Base-by-base conservation (phyloP, 495 filamentous ascomycete species). In the Penicillium salamii region DNA sequence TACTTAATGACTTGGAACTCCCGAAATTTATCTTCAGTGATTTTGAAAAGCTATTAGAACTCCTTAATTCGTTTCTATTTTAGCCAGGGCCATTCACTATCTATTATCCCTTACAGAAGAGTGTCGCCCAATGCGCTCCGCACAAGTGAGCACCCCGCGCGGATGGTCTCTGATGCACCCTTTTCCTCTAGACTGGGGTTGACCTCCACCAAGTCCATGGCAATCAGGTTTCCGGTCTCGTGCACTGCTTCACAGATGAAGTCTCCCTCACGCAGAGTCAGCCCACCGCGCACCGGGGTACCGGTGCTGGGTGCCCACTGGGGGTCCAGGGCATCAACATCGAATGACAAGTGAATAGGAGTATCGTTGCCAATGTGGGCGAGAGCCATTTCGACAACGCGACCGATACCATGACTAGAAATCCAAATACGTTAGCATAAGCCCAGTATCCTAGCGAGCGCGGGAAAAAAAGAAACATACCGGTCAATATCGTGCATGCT, bases 401-500 rank as follows among this genome's bases (percentile, higher is more conserved):
- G 86, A 19, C 93, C 95, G 63, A 99, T 97, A 26, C 93, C 93
- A 57, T 96, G 78, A 34, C 85, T 90, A 46, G 18, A 3, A 17
- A 20, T 53, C 55, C 20, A 55, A 32, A 46, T 47, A 44, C 39
- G 34, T 14, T 14, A 34, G 32, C 2, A 23, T 46, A 8, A 36
- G 47, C 13, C 20, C 19, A 21, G 14, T 38, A 7, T 14, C 17
- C 37, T 36, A 17, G 13, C 7, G 37, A 18, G 35, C 24, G 9
- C 5, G 31, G 39, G 33, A 49, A 51, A 18, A 46, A 23, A 45
- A 24, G 21, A 38, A 32, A 42, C 65, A 37, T 70, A 89, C 84
- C 81, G 78, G 62, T 99, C 93, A 68, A 99, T 88, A 67, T 97
- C 93, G 66, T 97, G 91, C 93, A 97, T 99, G 68, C 86, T 91